Base-by-base conservation (phyloP, 371 early-diverging fungal species). In the Batkoa obscura region DNA sequence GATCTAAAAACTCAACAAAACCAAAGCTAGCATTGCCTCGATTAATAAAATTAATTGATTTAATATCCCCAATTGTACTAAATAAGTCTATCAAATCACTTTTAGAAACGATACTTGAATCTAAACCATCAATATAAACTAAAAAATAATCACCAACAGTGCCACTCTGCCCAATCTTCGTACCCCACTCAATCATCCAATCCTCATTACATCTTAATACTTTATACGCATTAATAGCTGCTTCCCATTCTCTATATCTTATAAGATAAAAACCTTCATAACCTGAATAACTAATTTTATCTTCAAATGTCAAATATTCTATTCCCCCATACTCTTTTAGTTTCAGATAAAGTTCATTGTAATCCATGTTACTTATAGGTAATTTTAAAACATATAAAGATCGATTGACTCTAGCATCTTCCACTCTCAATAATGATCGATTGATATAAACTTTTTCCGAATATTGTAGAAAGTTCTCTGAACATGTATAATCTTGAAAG, bases 391-490 rank as follows among this genome's bases (percentile, higher is more conserved):
- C 34, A 36, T 50, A 50, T 2, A 50, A 12, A 4, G 50, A 50
- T 36, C 50, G 17, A 34, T 50, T 50, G 5, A 50, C 50, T 5
- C 34, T 13, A 34, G 50, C 50, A 50, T 50, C 50, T 36, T 50
- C 50, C 15, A 50, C 50, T 5, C 50, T 23, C 6, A 50, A 34
- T n/a, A 50, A 34, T 34, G 34, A 31, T 31, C 34, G 17, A 12
- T 34, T 31, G 50, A 50, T 50, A n/a, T 50, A 50, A 5, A 50
- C 34, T 4, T 34, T 23, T 17, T 17, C 32, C 17, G 50, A 50
- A 5, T 50, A 17, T 3, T 3, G 6, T 12, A 50, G 50, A 15
- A 50, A 50, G 3, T 23, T 50, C 3, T 50, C 50, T 17, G 32
- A 13, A 34, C 50, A 31, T 17, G 13, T 17, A 34, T 12, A 50